These are phyloP conservation scores for Platismatia glauca DNA, from an alignment of 495 filamentous ascomycete species.

Conservation along the genomic window DNA sequence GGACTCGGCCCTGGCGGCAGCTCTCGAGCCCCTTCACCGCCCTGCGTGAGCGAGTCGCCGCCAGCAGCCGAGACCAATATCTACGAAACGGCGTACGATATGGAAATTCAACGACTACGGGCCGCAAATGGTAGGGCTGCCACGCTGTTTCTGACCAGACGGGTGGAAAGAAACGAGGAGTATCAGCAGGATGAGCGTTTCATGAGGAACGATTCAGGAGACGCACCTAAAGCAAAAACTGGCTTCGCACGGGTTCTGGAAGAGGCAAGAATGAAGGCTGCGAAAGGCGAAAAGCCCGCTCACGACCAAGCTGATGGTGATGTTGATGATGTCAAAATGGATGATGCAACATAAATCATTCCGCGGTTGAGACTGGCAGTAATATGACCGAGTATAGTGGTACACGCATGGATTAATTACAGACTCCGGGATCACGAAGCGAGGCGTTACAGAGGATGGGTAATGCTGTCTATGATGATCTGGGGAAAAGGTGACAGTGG, in stretches of 20 bases:
- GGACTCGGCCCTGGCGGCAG: slow-evolving; percentile 54
- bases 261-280: slow-evolving; percentile 25
- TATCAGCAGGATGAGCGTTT: slow-evolving; percentile 29
- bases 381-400: background rate
- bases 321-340: slow-evolving; percentile 6
- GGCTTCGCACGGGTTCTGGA: slow-evolving; percentile 25
- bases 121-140: slow-evolving; percentile 31
- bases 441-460: slow-evolving; percentile 15
- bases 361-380: slow-evolving; percentile 3
- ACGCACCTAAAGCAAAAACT: slow-evolving; percentile 8
- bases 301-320: slow-evolving; percentile 3
- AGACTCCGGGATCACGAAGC: slow-evolving; percentile 16
- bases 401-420: slow-evolving; percentile 10
- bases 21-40: slow-evolving; percentile 23
- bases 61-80: slow-evolving; percentile 74
- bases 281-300: slow-evolving; percentile 7
- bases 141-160: slow-evolving; percentile 49
- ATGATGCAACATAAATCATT: slow-evolving; percentile 6
- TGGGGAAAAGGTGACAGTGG: background rate
- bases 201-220: slow-evolving; percentile 2
- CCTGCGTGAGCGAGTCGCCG: slow-evolving; percentile 65
- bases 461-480: background rate
- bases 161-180: slow-evolving; percentile 44
- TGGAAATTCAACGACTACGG: slow-evolving; percentile 68
- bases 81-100: slow-evolving; percentile 77